Evolutionary conservation across 129 eudicot genomes (phyloP), one percentile per base, ranked within the genome.

Genomic region (Chrysanthemum makinoi): DNA sequence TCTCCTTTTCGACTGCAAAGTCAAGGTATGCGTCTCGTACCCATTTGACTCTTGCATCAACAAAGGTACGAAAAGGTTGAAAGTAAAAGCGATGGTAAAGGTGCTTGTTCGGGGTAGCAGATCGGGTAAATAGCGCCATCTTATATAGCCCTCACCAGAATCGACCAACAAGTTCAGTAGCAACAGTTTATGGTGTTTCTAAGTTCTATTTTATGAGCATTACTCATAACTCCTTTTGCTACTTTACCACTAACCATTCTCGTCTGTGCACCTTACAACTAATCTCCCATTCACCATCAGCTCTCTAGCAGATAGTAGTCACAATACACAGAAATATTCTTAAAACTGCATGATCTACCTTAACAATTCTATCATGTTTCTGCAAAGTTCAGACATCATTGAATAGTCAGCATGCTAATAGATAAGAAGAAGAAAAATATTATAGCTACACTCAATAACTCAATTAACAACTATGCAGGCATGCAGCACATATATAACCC

Each of bases 1-100:
- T 89, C 70, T 93, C 95, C 5, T 79, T 81, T 75, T 83, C 88
- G 0, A 93, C 92, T 67, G 89, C 91, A 16, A 72, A 61, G 70
- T 93, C 98, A 57, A 93, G 95, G 82, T 83, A 82, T 15, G 90
- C 84, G 44, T 93, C 98, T 18, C 92, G 83, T 47, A 89, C 96
- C 96, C 95, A 93, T 83, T 87, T 89, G 73, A 93, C 72, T 73
- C 82, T 82, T 30, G 96, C 95, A 72, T 87, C 83, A n/a, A 89
- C 63, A 76, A 93, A 93, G 35, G 91, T 83, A 68, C 97, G 88
- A 58, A 20, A 69, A 53, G 22, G 80, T 77, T 46, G 86, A 63
- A 56, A 77, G 81, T 16, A 54, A 73, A 59, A 66, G 50, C 2
- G 11, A 74, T 3, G 72, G 65, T 54, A 49, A 80, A 18, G 70